Evolutionary conservation across 2,329 filamentous ascomycete genomes (phyloP).

Genomic region (Fusarium denticulatum): DNA sequence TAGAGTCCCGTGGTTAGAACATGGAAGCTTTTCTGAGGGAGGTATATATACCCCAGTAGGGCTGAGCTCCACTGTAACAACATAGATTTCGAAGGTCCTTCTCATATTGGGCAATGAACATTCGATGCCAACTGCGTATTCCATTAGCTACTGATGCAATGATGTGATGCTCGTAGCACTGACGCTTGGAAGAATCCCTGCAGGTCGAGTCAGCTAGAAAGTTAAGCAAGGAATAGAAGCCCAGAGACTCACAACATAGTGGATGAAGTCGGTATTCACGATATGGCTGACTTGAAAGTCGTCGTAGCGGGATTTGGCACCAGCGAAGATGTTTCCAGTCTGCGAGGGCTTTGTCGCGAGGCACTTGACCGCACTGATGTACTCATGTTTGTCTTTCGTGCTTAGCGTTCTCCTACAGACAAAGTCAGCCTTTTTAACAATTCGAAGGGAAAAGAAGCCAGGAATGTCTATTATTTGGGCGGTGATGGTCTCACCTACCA

Average conservation of each 20-base stretch:
- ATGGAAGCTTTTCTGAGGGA: background rate
- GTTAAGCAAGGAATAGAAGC: too few species aligned
- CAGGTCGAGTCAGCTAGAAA: too few species aligned
- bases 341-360: rapidly evolving
- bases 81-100: background rate
- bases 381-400: background rate
- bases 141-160: too few species aligned
- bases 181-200: background rate
- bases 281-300: background rate
- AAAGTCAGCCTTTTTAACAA: rapidly evolving
- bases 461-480: too few species aligned
- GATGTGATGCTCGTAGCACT: too few species aligned
- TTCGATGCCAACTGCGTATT: background rate
- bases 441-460: too few species aligned
- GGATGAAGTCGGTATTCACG: background rate
- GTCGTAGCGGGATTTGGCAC: background rate
- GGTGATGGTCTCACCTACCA: background rate
- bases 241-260: background rate
- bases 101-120: background rate
- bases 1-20: background rate
- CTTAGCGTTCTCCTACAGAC: background rate
- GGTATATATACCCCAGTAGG: background rate
- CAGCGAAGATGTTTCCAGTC: background rate
- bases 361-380: background rate
- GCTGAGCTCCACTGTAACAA: background rate